phyloP scores from a whole-genome alignment of 306 rosid genomes.

The Cicer pinnatifidum region DNA sequence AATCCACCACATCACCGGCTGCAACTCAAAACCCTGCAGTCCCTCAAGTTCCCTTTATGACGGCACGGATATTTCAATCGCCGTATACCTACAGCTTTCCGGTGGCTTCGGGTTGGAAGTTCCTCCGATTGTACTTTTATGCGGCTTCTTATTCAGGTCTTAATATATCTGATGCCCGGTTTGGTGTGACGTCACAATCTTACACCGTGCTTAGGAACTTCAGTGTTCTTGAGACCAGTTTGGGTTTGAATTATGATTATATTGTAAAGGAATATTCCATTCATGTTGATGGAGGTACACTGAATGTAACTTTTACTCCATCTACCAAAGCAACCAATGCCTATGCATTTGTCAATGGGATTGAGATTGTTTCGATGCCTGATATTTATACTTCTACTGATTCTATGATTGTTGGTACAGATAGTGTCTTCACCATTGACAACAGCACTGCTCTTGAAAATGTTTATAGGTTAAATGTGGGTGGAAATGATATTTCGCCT shows the following conservation, averaged over 20 bases:
- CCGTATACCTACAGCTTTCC: conserved; percentile 72
- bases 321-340: conserved; percentile 63
- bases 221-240: conserved; percentile 65
- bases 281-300: conserved; percentile 60
- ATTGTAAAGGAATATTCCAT: conserved; percentile 68
- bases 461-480: conserved; percentile 77
- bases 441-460: conserved; percentile 75
- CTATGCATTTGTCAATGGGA: conserved; percentile 88
- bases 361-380: conserved; percentile 86
- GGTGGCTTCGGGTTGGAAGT: conserved; percentile 75
- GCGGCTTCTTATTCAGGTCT: conserved; percentile 65
- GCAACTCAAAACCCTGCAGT: conserved; percentile 78
- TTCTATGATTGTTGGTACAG: conserved; percentile 57
- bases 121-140: conserved; percentile 77
- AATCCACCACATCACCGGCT: conserved; percentile 51
- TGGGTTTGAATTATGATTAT: conserved; percentile 65
- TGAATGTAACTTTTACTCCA: conserved; percentile 75
- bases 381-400: conserved; percentile 64
- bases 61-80: conserved; percentile 63
- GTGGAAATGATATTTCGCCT: conserved; percentile 85
- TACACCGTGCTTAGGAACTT: conserved; percentile 71
- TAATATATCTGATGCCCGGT: conserved; percentile 62
- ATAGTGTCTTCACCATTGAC: conserved; percentile 46
- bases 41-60: conserved; percentile 68
- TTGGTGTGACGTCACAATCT: conserved; percentile 60